Evolutionary conservation across 106 monocot genomes (phyloP).

Genomic region (Apostasia shenzhenica): DNA sequence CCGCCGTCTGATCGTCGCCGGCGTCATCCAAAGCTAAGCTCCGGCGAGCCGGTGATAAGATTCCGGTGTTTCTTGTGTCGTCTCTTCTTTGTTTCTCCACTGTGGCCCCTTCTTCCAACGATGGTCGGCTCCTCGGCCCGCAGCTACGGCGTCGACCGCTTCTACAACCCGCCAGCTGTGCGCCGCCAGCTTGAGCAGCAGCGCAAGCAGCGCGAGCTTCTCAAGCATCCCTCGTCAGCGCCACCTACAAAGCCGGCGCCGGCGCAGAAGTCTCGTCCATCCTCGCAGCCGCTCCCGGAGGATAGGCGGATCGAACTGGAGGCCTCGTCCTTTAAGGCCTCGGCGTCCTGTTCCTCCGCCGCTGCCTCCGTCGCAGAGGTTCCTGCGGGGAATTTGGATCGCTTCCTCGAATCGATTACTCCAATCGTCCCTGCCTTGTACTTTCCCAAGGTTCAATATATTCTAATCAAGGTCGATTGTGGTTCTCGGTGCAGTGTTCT

Average conservation of each 20-base stretch:
- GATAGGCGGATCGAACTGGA: conserved; percentile 46
- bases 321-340: conserved; percentile 47
- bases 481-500: no score
- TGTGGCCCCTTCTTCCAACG: conserved; percentile 27
- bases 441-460: conserved; percentile 38
- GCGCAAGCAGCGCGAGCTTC: conserved; percentile 34
- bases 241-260: conserved; percentile 6
- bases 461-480: no score
- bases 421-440: conserved; percentile 45
- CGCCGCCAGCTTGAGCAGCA: conserved; percentile 25
- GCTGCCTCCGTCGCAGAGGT: conserved; percentile 10
- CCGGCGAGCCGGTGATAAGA: neutral
- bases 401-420: conserved; percentile 60
- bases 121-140: conserved; percentile 33
- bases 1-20: neutral
- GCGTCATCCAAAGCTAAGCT: neutral
- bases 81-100: conserved; percentile 18
- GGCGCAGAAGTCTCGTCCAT: conserved; percentile 1
- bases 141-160: conserved; percentile 46
- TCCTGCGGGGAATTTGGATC: conserved; percentile 50
- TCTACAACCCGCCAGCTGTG: conserved; percentile 55
- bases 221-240: conserved; percentile 1
- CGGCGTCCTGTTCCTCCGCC: conserved; percentile 32
- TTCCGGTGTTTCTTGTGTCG: neutral
- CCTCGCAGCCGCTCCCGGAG: conserved; percentile 1